Evolutionary conservation across 1,284 basidiomycete species (phyloP), one percentile per base, ranked within the genome.

Genomic region (Irpex sp.): DNA sequence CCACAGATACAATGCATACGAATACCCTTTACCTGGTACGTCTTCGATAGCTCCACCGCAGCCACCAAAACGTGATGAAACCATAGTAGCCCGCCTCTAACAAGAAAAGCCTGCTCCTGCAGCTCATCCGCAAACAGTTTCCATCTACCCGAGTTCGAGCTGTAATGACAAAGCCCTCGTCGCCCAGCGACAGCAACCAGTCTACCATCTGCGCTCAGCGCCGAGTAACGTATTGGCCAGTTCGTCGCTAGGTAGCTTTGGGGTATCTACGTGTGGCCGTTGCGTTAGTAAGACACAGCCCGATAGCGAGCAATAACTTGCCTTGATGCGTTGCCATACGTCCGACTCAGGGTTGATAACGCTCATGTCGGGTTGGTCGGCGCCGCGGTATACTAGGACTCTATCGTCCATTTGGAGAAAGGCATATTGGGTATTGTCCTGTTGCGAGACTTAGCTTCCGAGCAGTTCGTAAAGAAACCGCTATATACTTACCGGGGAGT

Each of bases 281-380:
- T 56, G 57, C 44, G 38, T 58, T 44, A 62, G 40, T 6, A 0
- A 4, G 11, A 36, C 17, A 13, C 3, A 9, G 11, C 4, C 1
- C 1, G 15, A 17, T 2, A 9, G 9, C 54, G 26, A 56, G 13
- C 13, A 17, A 9, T 34, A 9, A 6, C 54, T 34, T 34, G 34
- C 70, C 83, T 95, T 96, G 75, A 98, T 92, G 77, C 94, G 91
- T 70, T 98, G 94, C 95, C 96, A 98, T 6, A 98, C 95, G 71
- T 98, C 97, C 2, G 94, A 94, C 72, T 98, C 96, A n/a, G 97
- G 97, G 72, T 98, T 98, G 74, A 99, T 98, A 57, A 99, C 90
- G 72, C 94, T 96, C 88, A 97, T 92, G 72, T 99, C 97, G 6
- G 95, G 96, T 76, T 98, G 96, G 75, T 99, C 97, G 19, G 94